A percentile compares a stretch with the other conserved stretches of the same genome.
These are phyloP conservation scores for Malus sieversii DNA, from an alignment of 306 rosid genomes.

Conservation along the genomic window DNA sequence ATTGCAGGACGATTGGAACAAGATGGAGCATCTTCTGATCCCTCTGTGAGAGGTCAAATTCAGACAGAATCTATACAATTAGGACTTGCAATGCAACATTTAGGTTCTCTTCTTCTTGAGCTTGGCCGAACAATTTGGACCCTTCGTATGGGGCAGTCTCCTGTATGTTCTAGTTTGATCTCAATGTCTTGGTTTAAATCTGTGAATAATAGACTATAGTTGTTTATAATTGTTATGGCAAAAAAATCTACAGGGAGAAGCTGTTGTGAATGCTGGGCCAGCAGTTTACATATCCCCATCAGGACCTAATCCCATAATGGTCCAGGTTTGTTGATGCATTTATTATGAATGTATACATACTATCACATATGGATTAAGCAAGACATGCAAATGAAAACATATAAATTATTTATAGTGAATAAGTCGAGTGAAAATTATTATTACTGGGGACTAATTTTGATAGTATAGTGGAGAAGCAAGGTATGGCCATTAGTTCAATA, in stretches of 20 bases:
- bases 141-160: slow-evolving; percentile 75
- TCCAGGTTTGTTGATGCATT: slow-evolving; percentile 62
- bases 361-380: neutral
- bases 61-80: slow-evolving; percentile 69
- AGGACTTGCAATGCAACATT: slow-evolving; percentile 81
- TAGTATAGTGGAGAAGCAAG: neutral
- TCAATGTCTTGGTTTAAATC: slow-evolving; percentile 4
- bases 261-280: slow-evolving; percentile 83
- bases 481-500: neutral
- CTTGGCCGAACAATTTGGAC: slow-evolving; percentile 96
- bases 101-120: slow-evolving; percentile 90
- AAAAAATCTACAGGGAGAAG: slow-evolving; percentile 59
- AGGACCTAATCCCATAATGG: slow-evolving; percentile 98
- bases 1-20: slow-evolving; percentile 84
- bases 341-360: neutral
- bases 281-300: slow-evolving; percentile 90
- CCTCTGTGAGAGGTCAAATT: slow-evolving; percentile 53
- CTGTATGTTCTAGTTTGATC: slow-evolving; percentile 51
- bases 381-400: neutral
- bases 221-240: slow-evolving; percentile 1
- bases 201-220: slow-evolving; percentile 4
- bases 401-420: neutral
- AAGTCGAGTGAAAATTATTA: neutral
- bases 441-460: neutral
- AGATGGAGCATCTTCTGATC: slow-evolving; percentile 60